Evolutionary conservation across 257 asterid species (phyloP), one percentile per base, ranked within the genome.

Genomic region (Paraleonurus japonicus): DNA sequence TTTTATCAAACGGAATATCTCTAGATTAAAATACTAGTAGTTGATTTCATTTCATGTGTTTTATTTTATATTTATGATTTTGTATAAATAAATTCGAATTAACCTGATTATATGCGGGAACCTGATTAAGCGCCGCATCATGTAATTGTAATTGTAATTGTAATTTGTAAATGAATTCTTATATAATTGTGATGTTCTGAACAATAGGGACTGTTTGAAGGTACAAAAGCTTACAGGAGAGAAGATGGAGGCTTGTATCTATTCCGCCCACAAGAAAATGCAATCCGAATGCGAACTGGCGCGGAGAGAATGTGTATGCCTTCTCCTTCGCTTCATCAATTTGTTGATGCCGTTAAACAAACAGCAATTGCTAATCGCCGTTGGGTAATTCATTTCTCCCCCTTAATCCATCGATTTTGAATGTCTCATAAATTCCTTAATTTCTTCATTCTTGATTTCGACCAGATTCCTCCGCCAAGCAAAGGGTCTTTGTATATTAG

Each of bases 271-370:
- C 82, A 81, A 30, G 86, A 85, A 51, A 89, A 89, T 32, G 97
- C 97, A 1, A 54, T 81, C 1, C 86, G 97, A 17, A 89, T 91
- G 97, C 96, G 87, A 67, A 67, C 78, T 70, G 96, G 97, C 54
- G 96, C 97, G 4, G 88, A 84, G n/a, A 85, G 97, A 75, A 81
- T 91, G 88, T 91, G 96, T 66, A 91, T 91, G 97, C 84, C 80
- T 3, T 74, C 88, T 24, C 97, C 96, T 24, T 74, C 96, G 0
- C 7, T 78, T 39, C 73, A 77, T 7, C 95, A 87, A 50, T 91
- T 91, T 30, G 60, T 91, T 13, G 70, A 91, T 41, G 96, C 95
- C 2, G 87, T 91, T 27, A 87, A 83, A 68, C 86, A 80, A 73
- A 91, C 90, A 1, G 91, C 87, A 24, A 78, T 91, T 4, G 87